Percentiles rank a stretch among this genome's conserved stretches.
Conservation (phyloP, 2,329 filamentous ascomycete genomes). For the Penicillium brevicompactum region DNA sequence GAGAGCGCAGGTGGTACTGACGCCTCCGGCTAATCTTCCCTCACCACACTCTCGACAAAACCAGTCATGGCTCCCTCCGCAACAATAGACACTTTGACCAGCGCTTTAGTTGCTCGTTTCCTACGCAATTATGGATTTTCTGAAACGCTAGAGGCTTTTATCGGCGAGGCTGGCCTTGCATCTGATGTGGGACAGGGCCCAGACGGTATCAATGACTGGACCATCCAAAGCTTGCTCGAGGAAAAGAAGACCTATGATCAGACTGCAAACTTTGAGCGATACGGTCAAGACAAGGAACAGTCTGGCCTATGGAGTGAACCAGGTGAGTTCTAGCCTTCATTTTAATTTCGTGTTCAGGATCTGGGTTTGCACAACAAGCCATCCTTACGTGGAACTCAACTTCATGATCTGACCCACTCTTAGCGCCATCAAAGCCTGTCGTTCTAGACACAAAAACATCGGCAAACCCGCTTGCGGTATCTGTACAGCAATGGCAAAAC, state of each 20-base stretch:
- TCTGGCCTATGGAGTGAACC: conserved; percentile 50
- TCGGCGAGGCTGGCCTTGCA: conserved; percentile 58
- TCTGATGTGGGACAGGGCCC: conserved; percentile 49
- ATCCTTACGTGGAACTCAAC: not conserved
- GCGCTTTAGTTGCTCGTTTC: conserved; percentile 46
- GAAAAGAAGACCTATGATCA: conserved; percentile 63
- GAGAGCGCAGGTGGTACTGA: too few species aligned
- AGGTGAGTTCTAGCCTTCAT: conserved; percentile 38
- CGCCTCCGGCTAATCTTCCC: not conserved
- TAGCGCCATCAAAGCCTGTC: conserved; percentile 50
- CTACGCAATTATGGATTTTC: conserved; percentile 46
- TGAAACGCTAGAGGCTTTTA: conserved; percentile 60
- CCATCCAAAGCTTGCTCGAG: conserved; percentile 61
- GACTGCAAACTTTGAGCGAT: conserved; percentile 58
- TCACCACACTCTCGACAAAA: not conserved
- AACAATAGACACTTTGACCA: conserved; percentile 28
- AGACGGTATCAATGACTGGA: conserved; percentile 47
- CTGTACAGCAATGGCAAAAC: conserved; percentile 43
- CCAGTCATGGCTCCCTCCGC: conserved; percentile 17
- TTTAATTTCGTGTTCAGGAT: not conserved
- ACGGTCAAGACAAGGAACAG: conserved; percentile 48
- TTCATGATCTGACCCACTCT: conserved; percentile 14
- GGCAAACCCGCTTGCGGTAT: conserved; percentile 57
- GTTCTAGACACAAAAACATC: conserved; percentile 48
- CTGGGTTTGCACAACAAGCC: not conserved